Percentiles rank a stretch among this genome's conserved stretches.
Evolutionary conservation across 352 stramenopile species (phyloP).

Genomic region (Peronospora farinosa): DNA sequence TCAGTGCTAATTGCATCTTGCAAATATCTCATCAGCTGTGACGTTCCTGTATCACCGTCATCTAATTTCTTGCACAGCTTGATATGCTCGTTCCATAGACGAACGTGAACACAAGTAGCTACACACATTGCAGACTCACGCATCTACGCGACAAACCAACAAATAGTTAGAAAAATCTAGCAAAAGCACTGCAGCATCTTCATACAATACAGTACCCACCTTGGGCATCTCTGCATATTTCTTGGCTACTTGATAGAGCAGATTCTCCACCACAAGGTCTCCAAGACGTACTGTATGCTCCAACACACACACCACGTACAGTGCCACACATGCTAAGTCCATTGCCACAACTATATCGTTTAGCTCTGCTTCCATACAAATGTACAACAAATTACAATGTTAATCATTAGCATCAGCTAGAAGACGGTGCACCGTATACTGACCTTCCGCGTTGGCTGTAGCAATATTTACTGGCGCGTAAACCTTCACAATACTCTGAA

Average conservation of each 20-base stretch:
- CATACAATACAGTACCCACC: constrained; percentile 18
- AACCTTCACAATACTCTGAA: constrained; percentile 55
- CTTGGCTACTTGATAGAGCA: constrained; percentile 78
- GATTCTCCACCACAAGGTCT: constrained; percentile 66
- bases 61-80: constrained; percentile 17
- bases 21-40: constrained; percentile 12
- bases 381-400: neutral
- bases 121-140: constrained; percentile 28
- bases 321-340: constrained; percentile 46
- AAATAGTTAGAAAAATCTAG: neutral
- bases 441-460: constrained; percentile 22
- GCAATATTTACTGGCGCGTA: constrained; percentile 25
- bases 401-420: neutral
- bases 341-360: constrained; percentile 33
- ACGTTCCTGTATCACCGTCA: neutral
- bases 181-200: neutral
- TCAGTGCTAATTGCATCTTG: neutral
- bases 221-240: constrained; percentile 52
- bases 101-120: constrained; percentile 43
- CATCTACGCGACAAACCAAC: constrained; percentile 17
- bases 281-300: constrained; percentile 42
- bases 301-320: constrained; percentile 43
- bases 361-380: constrained; percentile 7
- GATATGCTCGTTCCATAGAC: constrained; percentile 41
- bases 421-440: neutral